Evolutionary conservation across 352 stramenopile species (phyloP).

Genomic region (Pythium folliculosum): DNA sequence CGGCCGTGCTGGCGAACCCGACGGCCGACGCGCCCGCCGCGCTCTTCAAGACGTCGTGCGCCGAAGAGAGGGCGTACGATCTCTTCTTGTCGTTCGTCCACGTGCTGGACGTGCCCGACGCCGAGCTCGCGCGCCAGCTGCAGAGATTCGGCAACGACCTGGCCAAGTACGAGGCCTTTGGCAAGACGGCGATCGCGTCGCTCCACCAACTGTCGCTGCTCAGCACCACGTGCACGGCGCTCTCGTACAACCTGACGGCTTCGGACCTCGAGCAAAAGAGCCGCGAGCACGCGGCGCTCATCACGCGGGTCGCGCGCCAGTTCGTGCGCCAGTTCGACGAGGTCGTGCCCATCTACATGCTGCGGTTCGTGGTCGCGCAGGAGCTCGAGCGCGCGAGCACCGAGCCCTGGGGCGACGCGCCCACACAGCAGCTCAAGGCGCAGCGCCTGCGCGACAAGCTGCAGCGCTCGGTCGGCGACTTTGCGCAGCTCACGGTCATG

Average conservation of each 20-base stretch:
- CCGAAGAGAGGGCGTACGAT: constrained; percentile 3
- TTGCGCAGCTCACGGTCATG: constrained; percentile 10
- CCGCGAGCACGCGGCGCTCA: constrained; percentile 5
- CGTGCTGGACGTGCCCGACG: constrained; percentile 7
- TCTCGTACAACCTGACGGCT: constrained; percentile 1
- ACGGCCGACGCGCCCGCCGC: background rate
- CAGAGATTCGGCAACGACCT: constrained; percentile 3
- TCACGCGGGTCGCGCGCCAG: background rate
- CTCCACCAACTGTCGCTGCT: constrained; percentile 7
- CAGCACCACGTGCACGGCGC: constrained; percentile 1
- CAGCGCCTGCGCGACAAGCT: constrained; percentile 1
- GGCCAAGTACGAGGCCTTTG: constrained; percentile 7
- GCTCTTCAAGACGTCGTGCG: constrained; percentile 8
- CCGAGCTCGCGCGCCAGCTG: background rate
- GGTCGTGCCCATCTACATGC: constrained; percentile 8
- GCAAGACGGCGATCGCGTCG: constrained; percentile 7
- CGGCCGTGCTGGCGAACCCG: background rate
- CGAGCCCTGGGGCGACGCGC: constrained; percentile 6
- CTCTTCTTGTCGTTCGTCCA: constrained; percentile 1
- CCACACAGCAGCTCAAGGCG: constrained; percentile 6
- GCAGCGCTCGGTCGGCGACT: constrained; percentile 2
- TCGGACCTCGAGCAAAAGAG: constrained; percentile 4
- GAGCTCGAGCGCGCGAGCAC: constrained; percentile 2
- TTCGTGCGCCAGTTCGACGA: constrained; percentile 7
- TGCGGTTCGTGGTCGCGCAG: background rate